These are phyloP conservation scores for Auricularia auricula-judae DNA, from an alignment of 768 basidiomycete species.

Conservation along the genomic window DNA sequence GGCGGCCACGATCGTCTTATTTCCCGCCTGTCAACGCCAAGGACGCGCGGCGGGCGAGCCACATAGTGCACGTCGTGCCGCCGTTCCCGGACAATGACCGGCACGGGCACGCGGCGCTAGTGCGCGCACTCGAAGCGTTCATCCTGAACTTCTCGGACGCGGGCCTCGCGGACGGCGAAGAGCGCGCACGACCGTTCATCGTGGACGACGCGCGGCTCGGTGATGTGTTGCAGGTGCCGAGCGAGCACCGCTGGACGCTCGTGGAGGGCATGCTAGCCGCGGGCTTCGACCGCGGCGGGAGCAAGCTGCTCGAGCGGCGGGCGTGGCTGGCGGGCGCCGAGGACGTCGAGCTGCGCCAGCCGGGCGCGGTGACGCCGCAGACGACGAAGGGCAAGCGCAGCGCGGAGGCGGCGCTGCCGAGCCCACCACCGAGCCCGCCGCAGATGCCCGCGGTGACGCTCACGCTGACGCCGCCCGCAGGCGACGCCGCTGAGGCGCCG, in stretches of 20 bases:
- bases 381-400: not conserved
- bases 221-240: slow-evolving; percentile 7
- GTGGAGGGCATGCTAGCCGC: slow-evolving; percentile 25
- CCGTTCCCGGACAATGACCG: slow-evolving; percentile 4
- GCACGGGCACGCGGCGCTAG: slow-evolving; percentile 17
- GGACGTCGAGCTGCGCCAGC: slow-evolving; percentile 14
- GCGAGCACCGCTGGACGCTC: slow-evolving; percentile 19
- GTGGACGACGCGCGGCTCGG: slow-evolving; percentile 17
- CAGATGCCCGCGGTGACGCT: not conserved
- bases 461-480: not conserved
- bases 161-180: slow-evolving; percentile 9
- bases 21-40: slow-evolving; percentile 13
- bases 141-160: slow-evolving; percentile 24
- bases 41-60: slow-evolving; percentile 18
- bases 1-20: slow-evolving; percentile 5
- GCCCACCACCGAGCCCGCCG: not conserved
- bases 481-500: not conserved
- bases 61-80: not conserved
- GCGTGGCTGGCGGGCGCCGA: slow-evolving; percentile 21
- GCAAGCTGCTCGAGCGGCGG: slow-evolving; percentile 12
- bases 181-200: slow-evolving; percentile 19
- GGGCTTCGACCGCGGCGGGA: slow-evolving; percentile 17
- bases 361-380: not conserved
- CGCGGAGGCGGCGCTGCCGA: not conserved
- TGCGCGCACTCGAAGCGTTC: slow-evolving; percentile 28